Conservation (phyloP, 2,329 filamentous ascomycete species). For the Diaporthe vaccinii region DNA sequence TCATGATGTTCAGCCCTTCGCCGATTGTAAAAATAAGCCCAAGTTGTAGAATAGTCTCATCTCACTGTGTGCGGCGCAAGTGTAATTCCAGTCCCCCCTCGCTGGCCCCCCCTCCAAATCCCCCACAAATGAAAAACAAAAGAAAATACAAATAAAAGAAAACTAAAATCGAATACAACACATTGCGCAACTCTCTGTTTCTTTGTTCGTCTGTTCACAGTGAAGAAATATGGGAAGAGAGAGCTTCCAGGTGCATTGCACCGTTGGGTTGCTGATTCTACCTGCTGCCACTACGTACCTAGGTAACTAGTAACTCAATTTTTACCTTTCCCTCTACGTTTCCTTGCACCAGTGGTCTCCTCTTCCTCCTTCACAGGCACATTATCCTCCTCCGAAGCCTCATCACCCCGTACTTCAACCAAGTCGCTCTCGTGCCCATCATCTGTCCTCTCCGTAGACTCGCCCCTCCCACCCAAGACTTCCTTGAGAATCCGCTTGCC, state of each 20-base stretch:
- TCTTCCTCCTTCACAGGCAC: constrained; percentile 18
- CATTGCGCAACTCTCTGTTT: background rate
- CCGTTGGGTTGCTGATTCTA: background rate
- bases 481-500: constrained; percentile 79
- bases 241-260: background rate
- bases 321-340: constrained; percentile 25
- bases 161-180: background rate
- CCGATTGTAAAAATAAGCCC: background rate
- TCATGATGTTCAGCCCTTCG: background rate
- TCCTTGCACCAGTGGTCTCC: constrained; percentile 5
- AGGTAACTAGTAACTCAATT: background rate
- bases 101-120: background rate
- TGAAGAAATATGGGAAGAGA: background rate
- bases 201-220: background rate
- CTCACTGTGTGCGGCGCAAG: background rate
- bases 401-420: constrained; percentile 33
- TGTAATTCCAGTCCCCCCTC: too few species aligned
- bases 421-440: constrained; percentile 40
- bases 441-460: constrained; percentile 41
- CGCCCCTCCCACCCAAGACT: constrained; percentile 58
- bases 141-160: background rate
- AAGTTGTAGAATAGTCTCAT: background rate
- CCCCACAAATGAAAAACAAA: background rate
- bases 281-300: background rate
- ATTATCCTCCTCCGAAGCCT: constrained; percentile 11